A percentile compares a stretch with the other conserved stretches of the same genome.
Conservation (phyloP, 106 monocot genomes). For the Dendrobium chrysotoxum region DNA sequence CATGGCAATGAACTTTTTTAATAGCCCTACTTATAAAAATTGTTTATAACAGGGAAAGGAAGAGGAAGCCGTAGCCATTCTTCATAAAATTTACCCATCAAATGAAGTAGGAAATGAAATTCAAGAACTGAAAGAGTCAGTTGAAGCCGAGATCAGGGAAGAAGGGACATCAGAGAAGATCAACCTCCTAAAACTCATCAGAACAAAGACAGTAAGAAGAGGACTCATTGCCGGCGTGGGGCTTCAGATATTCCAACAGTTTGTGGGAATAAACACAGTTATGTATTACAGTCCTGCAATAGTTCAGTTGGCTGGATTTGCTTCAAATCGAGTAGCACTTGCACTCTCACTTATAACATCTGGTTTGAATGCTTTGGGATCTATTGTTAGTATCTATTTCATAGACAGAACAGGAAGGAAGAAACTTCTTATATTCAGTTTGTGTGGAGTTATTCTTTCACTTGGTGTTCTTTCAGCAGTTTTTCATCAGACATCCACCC, state of each 20-base stretch:
- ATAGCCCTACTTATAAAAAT: not conserved
- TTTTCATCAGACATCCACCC: conserved; percentile 45
- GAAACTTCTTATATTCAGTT: conserved; percentile 55
- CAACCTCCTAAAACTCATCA: conserved; percentile 40
- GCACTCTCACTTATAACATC: conserved; percentile 75
- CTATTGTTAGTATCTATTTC: conserved; percentile 78
- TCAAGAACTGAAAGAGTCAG: conserved; percentile 50
- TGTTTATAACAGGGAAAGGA: conserved; percentile 39
- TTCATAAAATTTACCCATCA: conserved; percentile 55
- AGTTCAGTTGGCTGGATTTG: conserved; percentile 74
- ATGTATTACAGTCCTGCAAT: conserved; percentile 91
- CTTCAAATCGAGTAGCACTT: conserved; percentile 72
- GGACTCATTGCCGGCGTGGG: conserved; percentile 74
- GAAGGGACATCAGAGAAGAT: conserved; percentile 44
- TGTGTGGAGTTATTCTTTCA: conserved; percentile 43
- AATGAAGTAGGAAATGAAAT: conserved; percentile 61
- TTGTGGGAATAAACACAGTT: conserved; percentile 88
- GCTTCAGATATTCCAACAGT: conserved; percentile 79
- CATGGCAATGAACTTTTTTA: not conserved
- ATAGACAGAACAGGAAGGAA: conserved; percentile 68
- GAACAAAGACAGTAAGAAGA: conserved; percentile 58
- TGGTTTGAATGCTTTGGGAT: conserved; percentile 69
- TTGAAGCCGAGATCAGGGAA: conserved; percentile 45
- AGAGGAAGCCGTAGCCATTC: conserved; percentile 53
- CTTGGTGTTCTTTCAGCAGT: conserved; percentile 56